Percentiles rank a stretch among this genome's conserved stretches.
Conservation (phyloP, 768 basidiomycete genomes). For the Rhizopogon vinicolor region DNA sequence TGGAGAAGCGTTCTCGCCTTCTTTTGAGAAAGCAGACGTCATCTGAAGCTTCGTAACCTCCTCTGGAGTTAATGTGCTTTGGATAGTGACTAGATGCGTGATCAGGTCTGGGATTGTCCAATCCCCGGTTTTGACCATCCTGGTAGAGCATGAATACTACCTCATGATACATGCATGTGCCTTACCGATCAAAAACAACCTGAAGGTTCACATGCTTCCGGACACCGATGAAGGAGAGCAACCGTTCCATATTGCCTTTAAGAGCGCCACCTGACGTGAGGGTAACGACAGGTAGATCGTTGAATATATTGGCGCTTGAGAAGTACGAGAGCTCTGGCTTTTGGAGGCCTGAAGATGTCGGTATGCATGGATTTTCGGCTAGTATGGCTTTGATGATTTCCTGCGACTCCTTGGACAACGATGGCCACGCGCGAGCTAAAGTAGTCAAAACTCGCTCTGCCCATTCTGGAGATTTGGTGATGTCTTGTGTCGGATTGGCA, state of each 20-base stretch:
- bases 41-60: conserved; percentile 53
- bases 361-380: conserved; percentile 43
- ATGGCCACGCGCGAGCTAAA: conserved; percentile 70
- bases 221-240: conserved; percentile 73
- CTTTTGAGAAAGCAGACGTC: conserved; percentile 75
- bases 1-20: conserved; percentile 26
- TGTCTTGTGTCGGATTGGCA: conserved; percentile 48
- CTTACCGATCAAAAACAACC: conserved; percentile 83
- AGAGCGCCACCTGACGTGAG: conserved; percentile 60
- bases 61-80: conserved; percentile 50
- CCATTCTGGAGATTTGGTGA: conserved; percentile 64
- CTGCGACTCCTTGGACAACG: conserved; percentile 45
- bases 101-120: conserved; percentile 86
- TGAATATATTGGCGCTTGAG: conserved; percentile 79
- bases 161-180: not conserved
- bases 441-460: conserved; percentile 73
- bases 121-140: conserved; percentile 86
- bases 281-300: conserved; percentile 78
- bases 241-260: conserved; percentile 68
- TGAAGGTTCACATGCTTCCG: conserved; percentile 91
- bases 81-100: conserved; percentile 84
- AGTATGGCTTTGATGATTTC: conserved; percentile 38
- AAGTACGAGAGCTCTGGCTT: conserved; percentile 77
- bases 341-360: conserved; percentile 57
- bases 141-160: conserved; percentile 20